Evolutionary conservation across 805 yeast genomes (phyloP).

Genomic region (Cyberlindnera lachancei): DNA sequence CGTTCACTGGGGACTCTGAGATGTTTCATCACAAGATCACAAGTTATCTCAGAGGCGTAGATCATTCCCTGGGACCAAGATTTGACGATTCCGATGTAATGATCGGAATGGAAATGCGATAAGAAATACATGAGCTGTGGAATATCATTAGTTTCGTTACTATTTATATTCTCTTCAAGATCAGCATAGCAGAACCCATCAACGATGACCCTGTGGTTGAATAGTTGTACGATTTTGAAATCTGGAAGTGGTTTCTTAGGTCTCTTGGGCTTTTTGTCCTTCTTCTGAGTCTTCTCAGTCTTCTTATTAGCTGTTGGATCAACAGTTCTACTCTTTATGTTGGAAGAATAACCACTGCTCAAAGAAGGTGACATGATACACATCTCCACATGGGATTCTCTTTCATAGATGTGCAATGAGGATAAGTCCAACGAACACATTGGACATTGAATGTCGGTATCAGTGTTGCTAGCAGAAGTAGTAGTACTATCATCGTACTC

Average conservation of each 20-base stretch:
- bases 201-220: constrained; percentile 38
- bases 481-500: too few relatives aligned
- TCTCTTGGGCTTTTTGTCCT: constrained; percentile 25
- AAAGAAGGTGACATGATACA: constrained; percentile 31
- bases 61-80: constrained; percentile 69
- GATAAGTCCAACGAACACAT: constrained; percentile 38
- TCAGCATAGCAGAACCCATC: constrained; percentile 58
- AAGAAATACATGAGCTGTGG: constrained; percentile 48
- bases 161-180: too few relatives aligned
- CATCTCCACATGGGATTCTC: constrained; percentile 48
- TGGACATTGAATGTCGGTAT: constrained; percentile 44
- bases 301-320: constrained; percentile 13
- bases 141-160: too few relatives aligned
- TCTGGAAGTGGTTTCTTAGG: constrained; percentile 31
- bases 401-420: constrained; percentile 29
- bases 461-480: too few relatives aligned
- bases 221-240: constrained; percentile 44
- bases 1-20: constrained; percentile 44
- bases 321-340: constrained; percentile 8
- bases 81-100: constrained; percentile 79
- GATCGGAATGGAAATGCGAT: constrained; percentile 91
- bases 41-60: constrained; percentile 66
- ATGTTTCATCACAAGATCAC: constrained; percentile 31
- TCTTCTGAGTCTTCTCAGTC: constrained; percentile 4
- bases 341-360: constrained; percentile 25